Evolutionary conservation across 2,329 filamentous ascomycete genomes (phyloP).

Genomic region (Diaporthe batatas): DNA sequence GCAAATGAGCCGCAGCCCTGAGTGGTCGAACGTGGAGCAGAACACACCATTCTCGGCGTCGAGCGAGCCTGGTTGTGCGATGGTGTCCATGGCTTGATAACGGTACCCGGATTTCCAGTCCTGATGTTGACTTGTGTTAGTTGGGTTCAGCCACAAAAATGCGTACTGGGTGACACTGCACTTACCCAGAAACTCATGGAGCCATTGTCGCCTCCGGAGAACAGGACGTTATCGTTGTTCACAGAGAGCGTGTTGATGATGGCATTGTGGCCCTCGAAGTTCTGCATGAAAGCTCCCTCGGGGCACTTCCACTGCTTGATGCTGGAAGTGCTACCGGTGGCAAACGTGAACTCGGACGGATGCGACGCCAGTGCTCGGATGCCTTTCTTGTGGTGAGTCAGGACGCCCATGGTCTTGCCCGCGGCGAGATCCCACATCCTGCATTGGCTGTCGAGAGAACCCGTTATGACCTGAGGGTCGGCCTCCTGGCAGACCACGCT

Average conservation of each 20-base stretch:
- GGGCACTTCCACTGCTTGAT: slow-evolving; percentile 99
- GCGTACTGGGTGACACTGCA: not conserved
- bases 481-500: slow-evolving; percentile 94
- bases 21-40: slow-evolving; percentile 91
- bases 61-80: slow-evolving; percentile 92
- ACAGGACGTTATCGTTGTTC: slow-evolving; percentile 95
- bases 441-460: slow-evolving; percentile 92
- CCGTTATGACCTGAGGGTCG: slow-evolving; percentile 94
- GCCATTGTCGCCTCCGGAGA: slow-evolving; percentile 95
- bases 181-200: slow-evolving; percentile 89
- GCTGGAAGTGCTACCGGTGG: slow-evolving; percentile 88
- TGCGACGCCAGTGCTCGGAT: slow-evolving; percentile 88
- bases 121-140: slow-evolving; percentile 33
- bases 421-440: slow-evolving; percentile 96
- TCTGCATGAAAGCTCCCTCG: slow-evolving; percentile 98
- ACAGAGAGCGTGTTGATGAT: slow-evolving; percentile 96
- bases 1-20: slow-evolving; percentile 88
- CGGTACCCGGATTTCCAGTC: slow-evolving; percentile 98
- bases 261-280: slow-evolving; percentile 95
- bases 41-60: slow-evolving; percentile 97
- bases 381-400: slow-evolving; percentile 99
- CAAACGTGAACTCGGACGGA: slow-evolving; percentile 96
- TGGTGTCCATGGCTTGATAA: slow-evolving; percentile 91
- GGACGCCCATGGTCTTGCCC: slow-evolving; percentile 93
- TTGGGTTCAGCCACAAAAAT: too few relatives aligned